These are phyloP conservation scores for Sequoia sempervirens DNA, from an alignment of 75 land plant genomes.

Conservation along the genomic window DNA sequence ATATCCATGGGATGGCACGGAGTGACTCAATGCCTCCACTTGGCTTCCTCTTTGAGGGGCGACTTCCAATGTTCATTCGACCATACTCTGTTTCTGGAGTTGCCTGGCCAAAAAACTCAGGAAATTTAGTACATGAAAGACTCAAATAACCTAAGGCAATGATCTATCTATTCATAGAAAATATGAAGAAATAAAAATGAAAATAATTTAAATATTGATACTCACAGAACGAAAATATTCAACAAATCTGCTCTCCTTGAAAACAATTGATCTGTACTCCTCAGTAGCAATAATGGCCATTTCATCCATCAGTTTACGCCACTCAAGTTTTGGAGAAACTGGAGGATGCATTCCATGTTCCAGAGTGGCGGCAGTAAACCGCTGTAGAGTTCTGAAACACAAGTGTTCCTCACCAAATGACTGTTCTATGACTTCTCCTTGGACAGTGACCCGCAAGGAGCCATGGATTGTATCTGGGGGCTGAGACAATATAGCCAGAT, in stretches of 20 bases:
- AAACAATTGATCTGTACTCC: slow-evolving; percentile 77
- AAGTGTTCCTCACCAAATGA: slow-evolving; percentile 86
- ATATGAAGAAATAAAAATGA: background rate
- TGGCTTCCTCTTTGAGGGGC: slow-evolving; percentile 85
- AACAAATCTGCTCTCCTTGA: slow-evolving; percentile 76
- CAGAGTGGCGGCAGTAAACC: slow-evolving; percentile 87
- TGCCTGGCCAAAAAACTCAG: slow-evolving; percentile 36
- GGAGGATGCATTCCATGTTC: slow-evolving; percentile 97
- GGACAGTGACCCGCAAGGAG: slow-evolving; percentile 85
- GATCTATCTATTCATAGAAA: background rate
- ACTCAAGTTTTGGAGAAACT: slow-evolving; percentile 73
- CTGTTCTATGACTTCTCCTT: slow-evolving; percentile 94
- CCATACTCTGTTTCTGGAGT: slow-evolving; percentile 92
- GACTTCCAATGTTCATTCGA: slow-evolving; percentile 92
- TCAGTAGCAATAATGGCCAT: slow-evolving; percentile 79
- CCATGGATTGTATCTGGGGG: slow-evolving; percentile 91
- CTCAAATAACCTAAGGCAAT: background rate
- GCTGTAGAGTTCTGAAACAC: slow-evolving; percentile 86
- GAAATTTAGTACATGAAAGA: background rate
- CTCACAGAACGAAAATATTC: slow-evolving; percentile 85
- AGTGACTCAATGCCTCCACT: slow-evolving; percentile 92
- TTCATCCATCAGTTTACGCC: slow-evolving; percentile 89
- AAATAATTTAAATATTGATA: background rate
- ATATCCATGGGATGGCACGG: slow-evolving; percentile 93
- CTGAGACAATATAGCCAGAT: slow-evolving; percentile 94